These are phyloP conservation scores for Rhododendron ferrugineum DNA, from an alignment of 148 eudicot species.

Conservation along the genomic window DNA sequence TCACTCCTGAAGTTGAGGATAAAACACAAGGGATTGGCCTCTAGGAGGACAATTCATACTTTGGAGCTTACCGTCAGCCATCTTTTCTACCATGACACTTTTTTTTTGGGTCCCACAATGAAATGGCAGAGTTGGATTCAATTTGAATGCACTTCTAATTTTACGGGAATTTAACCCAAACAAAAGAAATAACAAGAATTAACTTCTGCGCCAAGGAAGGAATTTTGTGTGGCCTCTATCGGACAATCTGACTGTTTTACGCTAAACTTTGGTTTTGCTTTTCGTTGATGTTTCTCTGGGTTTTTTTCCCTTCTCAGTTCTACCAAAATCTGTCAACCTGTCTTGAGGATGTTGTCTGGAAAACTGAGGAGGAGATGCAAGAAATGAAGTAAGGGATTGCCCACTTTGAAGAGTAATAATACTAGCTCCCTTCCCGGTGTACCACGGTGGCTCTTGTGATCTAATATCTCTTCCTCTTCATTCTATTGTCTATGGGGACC, in stretches of 20 bases:
- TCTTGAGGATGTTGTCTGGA: constrained; percentile 88
- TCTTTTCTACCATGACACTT: neutral
- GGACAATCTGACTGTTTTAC: neutral
- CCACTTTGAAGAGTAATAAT: neutral
- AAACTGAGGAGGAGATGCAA: constrained; percentile 90
- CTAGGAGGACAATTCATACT: neutral
- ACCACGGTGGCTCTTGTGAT: neutral
- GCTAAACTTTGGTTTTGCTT: neutral
- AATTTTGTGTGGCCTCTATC: neutral
- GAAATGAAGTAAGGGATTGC: constrained; percentile 17
- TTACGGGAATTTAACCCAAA: neutral
- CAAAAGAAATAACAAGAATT: neutral
- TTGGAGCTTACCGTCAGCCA: neutral
- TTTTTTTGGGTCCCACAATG: neutral
- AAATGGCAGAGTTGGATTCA: neutral
- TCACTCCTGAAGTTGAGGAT: neutral
- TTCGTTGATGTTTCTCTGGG: neutral
- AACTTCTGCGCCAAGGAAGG: neutral
- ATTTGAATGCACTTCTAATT: neutral
- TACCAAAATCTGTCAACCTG: constrained; percentile 75
- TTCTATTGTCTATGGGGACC: neutral
- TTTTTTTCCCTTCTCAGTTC: constrained; percentile 39
- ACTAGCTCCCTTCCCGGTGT: neutral
- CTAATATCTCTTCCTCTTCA: neutral
- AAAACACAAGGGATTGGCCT: neutral